Evolutionary conservation across 108 stramenopile genomes (phyloP).

Genomic region (Pseudonitzschia pungens): DNA sequence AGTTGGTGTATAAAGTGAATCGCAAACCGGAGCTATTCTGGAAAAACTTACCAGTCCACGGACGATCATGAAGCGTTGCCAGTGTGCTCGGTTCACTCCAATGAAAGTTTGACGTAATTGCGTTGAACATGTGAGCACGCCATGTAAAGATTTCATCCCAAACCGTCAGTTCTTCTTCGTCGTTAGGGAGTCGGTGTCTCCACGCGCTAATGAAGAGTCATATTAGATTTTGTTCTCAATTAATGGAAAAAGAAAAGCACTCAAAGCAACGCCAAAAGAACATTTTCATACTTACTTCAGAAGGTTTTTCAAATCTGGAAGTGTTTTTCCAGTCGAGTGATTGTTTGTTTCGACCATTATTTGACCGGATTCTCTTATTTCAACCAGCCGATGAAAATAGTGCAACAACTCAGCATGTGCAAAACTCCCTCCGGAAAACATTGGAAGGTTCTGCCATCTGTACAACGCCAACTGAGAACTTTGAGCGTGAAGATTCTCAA

Average conservation of each 20-base stretch:
- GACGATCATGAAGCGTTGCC: slow-evolving; percentile 90
- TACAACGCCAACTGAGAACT: slow-evolving; percentile 78
- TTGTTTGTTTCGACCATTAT: slow-evolving; percentile 88
- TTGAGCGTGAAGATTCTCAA: slow-evolving; percentile 88
- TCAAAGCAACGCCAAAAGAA: slow-evolving; percentile 1
- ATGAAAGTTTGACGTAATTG: slow-evolving; percentile 74
- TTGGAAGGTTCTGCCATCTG: slow-evolving; percentile 71
- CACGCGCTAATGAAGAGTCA: slow-evolving; percentile 68
- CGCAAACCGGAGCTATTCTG: neutral
- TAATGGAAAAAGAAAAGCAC: neutral
- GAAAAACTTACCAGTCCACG: slow-evolving; percentile 65
- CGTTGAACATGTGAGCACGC: slow-evolving; percentile 84
- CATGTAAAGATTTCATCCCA: slow-evolving; percentile 93
- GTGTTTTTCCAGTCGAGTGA: slow-evolving; percentile 66
- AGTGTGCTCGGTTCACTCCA: slow-evolving; percentile 80
- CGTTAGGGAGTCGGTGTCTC: slow-evolving; percentile 91
- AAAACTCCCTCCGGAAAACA: slow-evolving; percentile 60
- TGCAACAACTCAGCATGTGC: slow-evolving; percentile 79
- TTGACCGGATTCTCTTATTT: slow-evolving; percentile 93
- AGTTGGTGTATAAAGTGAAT: neutral
- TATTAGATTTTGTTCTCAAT: neutral
- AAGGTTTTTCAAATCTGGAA: slow-evolving; percentile 88
- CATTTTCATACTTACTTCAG: slow-evolving; percentile 49
- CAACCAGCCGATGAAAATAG: slow-evolving; percentile 89
- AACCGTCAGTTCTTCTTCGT: slow-evolving; percentile 75